These are phyloP conservation scores for Yamadazyma mexicana DNA, from an alignment of 1,139 yeast species.

Conservation along the genomic window DNA sequence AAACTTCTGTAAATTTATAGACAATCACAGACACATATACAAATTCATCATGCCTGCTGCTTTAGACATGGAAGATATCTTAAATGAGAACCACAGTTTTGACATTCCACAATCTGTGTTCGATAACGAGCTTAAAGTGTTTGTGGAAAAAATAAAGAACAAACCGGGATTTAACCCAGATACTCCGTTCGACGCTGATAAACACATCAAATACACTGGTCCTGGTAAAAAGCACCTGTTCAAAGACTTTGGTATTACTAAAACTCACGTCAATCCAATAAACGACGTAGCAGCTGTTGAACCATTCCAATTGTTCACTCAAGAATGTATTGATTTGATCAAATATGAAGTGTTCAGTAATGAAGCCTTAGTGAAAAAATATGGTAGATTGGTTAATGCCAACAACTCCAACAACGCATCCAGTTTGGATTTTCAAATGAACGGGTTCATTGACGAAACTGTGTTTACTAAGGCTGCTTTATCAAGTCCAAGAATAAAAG, in stretches of 20 bases:
- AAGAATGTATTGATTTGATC: slow-evolving; percentile 31
- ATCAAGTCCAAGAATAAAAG: slow-evolving; percentile 19
- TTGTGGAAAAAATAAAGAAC: slow-evolving; percentile 20
- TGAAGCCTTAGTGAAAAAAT: slow-evolving; percentile 24
- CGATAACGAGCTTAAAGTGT: slow-evolving; percentile 22
- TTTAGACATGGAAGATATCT: slow-evolving; percentile 13
- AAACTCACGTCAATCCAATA: slow-evolving; percentile 25
- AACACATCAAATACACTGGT: slow-evolving; percentile 22
- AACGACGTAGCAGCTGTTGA: slow-evolving; percentile 29
- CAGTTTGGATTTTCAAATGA: slow-evolving; percentile 27
- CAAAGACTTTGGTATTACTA: slow-evolving; percentile 25
- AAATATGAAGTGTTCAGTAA: slow-evolving; percentile 29
- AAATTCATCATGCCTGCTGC: too few relatives aligned
- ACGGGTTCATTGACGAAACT: slow-evolving; percentile 25
- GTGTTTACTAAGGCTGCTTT: slow-evolving; percentile 26
- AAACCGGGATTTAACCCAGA: slow-evolving; percentile 25
- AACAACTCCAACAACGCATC: slow-evolving; percentile 21
- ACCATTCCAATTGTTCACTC: slow-evolving; percentile 30
- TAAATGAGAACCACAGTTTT: slow-evolving; percentile 18
- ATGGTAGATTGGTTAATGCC: slow-evolving; percentile 22
- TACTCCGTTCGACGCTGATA: slow-evolving; percentile 24
- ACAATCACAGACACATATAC: too few relatives aligned
- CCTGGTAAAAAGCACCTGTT: slow-evolving; percentile 10
- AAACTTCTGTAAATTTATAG: too few relatives aligned
- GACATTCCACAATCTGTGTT: slow-evolving; percentile 25